phyloP scores from a whole-genome alignment of 495 filamentous ascomycete species.

The Parachaetomium inaequale region DNA sequence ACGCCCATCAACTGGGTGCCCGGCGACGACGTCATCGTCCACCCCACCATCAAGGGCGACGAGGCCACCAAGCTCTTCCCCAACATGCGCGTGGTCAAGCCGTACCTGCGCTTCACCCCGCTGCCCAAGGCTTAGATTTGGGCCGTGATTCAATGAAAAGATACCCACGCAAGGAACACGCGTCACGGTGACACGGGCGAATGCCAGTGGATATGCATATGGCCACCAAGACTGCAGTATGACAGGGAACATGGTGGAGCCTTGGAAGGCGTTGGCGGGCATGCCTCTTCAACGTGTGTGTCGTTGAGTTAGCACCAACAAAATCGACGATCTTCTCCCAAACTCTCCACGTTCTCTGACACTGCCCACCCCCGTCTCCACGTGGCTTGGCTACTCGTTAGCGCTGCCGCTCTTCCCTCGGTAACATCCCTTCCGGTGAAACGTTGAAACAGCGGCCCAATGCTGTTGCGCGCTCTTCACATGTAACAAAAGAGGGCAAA shows the following conservation, averaged over 20 bases:
- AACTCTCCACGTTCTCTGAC: background rate
- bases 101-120: slow-evolving; percentile 74
- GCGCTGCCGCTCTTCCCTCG: background rate
- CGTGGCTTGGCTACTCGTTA: background rate
- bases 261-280: background rate
- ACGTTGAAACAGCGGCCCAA: background rate
- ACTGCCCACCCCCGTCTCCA: background rate
- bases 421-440: background rate
- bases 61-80: slow-evolving; percentile 89
- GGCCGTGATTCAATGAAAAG: background rate
- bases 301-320: background rate
- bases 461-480: background rate
- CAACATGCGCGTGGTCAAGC: slow-evolving; percentile 88
- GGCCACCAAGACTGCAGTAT: background rate
- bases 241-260: background rate
- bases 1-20: slow-evolving; percentile 91
- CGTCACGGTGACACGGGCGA: too few species aligned
- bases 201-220: background rate
- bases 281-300: background rate
- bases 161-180: background rate
- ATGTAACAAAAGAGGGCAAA: background rate
- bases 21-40: slow-evolving; percentile 92
- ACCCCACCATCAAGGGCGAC: slow-evolving; percentile 81
- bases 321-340: slow-evolving; percentile 9
- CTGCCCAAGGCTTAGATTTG: slow-evolving; percentile 50